Base-by-base conservation (phyloP, 2,329 filamentous ascomycete genomes). In the Nemania sp. region DNA sequence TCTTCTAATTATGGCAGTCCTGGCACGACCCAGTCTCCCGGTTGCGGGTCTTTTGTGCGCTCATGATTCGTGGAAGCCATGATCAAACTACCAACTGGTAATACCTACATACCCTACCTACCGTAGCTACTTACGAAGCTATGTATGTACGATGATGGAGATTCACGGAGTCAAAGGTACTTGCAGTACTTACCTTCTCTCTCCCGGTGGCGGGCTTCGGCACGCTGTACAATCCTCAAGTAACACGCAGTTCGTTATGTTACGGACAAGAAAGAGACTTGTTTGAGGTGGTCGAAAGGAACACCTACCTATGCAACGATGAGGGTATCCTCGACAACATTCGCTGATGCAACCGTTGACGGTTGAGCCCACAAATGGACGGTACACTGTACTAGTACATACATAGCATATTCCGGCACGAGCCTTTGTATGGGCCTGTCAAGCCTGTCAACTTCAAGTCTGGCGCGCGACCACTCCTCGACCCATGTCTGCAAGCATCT, bases 1-100 rank as follows among this genome's bases (percentile, higher is more conserved):
- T 69, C 66, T 71, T 73, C 72, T 73, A 73, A 72, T 64, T 71
- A 71, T 73, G 70, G 72, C 56, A 72, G 53, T 70, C 66, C 64
- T 60, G 61, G 70, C 72, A 67, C 70, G 69, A 73, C 72, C 72
- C 72, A 70, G 72, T 69, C 67, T 70, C 58, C 55, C 69, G 70
- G 72, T 66, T 72, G 72, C 72, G 70, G 72, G 70, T 57, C 70
- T 52, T 64, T 57, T 56, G 43, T 52, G 61, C 45, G 62, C 62
- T 52, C 41, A 45, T 70, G 64, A 64, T 68, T 59, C 60, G 62
- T 66, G 59, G 53, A 54, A 45, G 32, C 55, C 52, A 62, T 22
- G 11, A 32, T 51, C 51, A 35, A 35, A 8, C 18, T 20, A 41
- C 38, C 38, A 15, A 41, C 38, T 35, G 7, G 32, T 35, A 35